Conservation (phyloP, 2,329 filamentous ascomycete species). For the Xylariaceae sp. region DNA sequence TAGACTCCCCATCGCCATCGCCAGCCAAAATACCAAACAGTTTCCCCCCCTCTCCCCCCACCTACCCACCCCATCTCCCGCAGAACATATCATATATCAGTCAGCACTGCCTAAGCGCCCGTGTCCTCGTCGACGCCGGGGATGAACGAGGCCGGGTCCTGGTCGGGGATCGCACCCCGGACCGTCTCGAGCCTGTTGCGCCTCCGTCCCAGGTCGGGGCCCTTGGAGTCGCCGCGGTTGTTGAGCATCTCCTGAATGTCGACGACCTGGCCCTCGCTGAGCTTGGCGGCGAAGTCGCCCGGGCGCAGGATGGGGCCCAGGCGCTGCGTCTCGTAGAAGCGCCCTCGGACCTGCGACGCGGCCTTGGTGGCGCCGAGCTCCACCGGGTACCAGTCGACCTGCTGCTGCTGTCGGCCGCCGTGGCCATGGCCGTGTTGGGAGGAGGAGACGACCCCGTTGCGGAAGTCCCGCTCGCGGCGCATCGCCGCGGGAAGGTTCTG, state of each 20-base stretch:
- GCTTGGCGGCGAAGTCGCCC: slow-evolving; percentile 28
- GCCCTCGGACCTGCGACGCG: slow-evolving; percentile 41
- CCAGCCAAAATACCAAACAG: no score
- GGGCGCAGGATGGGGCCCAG: slow-evolving; percentile 44
- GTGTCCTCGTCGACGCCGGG: no score
- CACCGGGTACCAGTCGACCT: slow-evolving; percentile 25
- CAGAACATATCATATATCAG: no score
- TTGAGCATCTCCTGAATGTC: slow-evolving; percentile 44
- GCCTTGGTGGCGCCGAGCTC: slow-evolving; percentile 18
- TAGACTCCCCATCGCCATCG: no score
- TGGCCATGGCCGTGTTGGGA: no score
- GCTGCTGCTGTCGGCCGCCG: slow-evolving; percentile 10
- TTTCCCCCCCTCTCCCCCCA: no score
- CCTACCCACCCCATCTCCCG: no score
- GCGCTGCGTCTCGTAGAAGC: slow-evolving; percentile 51
- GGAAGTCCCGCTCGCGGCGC: slow-evolving; percentile 23
- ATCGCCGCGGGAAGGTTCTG: slow-evolving; percentile 16
- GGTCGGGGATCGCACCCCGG: no score
- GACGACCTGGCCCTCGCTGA: slow-evolving; percentile 31
- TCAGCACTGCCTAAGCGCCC: no score
- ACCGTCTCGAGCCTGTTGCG: no score
- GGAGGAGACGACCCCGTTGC: slow-evolving; percentile 17
- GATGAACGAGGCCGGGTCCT: no score
- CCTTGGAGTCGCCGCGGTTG: slow-evolving; percentile 39
- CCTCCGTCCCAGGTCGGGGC: slow-evolving; percentile 10